Evolutionary conservation across 2,329 filamentous ascomycete genomes (phyloP), one percentile per base, ranked within the genome.

Genomic region (Aureobasidium sp.): DNA sequence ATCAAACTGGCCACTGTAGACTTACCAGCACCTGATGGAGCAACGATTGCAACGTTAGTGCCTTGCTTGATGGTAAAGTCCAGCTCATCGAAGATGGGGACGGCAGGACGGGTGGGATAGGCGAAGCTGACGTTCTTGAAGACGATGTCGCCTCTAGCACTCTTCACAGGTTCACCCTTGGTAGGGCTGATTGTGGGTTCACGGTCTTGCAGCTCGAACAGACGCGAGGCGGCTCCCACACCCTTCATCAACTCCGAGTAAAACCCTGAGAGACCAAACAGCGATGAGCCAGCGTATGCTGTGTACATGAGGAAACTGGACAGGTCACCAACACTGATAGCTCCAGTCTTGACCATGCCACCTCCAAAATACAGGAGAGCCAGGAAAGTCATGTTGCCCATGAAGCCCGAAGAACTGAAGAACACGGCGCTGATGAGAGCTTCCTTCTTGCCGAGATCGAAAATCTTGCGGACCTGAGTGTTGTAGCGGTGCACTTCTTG

Each of bases 171-270:
- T 33, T 81, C 72, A 65, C 94, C 94, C 58, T 88, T 85, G 0
- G 95, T 99, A 22, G 92, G 85, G n/a, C 87, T 87, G 64, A 97
- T 95, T 2, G 86, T 88, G 0, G 92, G 89, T 63, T 90, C 80
- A 65, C 94, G 87, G 73, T 99, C 94, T 72, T 97, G 92, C 6
- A 99, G 82, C 72, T 99, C 94, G 70, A 99, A 99, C 1, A 99
- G 81, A 64, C 94, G 88, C 70, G 89, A 96, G n/a, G 94, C 94
- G 45, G 94, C 94, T 69, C 95, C 94, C 4, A 96, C 93, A 45
- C 95, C 95, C 75, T 99, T 99, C 94, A 99, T 99, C 64, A 99
- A 81, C 73, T 99, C 94, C 0, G 92, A 96, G 75, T 97, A 99
- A 77, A 99, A 99, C 62, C 90, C 91, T 4, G 91, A 96, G 1